Percentiles rank a stretch among this genome's conserved stretches.
phyloP scores from a whole-genome alignment of 1,284 basidiomycete species.

The Trichosporon sp. region DNA sequence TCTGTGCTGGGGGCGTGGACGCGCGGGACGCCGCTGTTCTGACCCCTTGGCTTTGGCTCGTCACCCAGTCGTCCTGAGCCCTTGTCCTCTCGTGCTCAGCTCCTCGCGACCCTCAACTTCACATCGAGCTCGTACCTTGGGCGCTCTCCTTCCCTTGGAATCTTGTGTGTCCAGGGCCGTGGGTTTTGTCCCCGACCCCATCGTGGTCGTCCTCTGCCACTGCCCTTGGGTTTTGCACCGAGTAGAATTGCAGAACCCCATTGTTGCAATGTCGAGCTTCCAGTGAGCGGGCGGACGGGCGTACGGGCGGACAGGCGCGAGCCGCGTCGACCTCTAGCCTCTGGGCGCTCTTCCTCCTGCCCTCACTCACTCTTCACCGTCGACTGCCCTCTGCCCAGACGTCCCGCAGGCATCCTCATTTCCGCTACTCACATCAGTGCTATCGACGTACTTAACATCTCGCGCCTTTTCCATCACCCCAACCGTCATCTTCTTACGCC shows the following conservation, averaged over 20 bases:
- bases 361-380: too few relatives aligned
- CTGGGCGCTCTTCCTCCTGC: not conserved
- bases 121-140: not conserved
- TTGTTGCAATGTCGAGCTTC: not conserved
- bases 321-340: not conserved
- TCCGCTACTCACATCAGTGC: not conserved
- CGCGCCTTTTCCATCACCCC: not conserved
- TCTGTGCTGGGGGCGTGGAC: not conserved
- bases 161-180: not conserved
- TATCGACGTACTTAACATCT: not conserved
- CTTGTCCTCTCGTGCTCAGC: not conserved
- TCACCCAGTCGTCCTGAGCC: not conserved
- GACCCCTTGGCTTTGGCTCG: not conserved
- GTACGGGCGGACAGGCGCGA: too few relatives aligned
- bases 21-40: not conserved
- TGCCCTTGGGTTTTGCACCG: not conserved
- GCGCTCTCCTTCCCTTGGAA: not conserved
- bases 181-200: not conserved
- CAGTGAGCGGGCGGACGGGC: too few relatives aligned
- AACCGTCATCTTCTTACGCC: not conserved
- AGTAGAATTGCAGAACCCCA: not conserved
- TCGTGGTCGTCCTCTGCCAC: not conserved
- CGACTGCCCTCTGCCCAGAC: not conserved
- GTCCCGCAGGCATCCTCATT: not conserved
- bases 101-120: not conserved